Evolutionary conservation across 805 yeast species (phyloP), one percentile per base, ranked within the genome.

Genomic region (Wickerhamiella galacta): DNA sequence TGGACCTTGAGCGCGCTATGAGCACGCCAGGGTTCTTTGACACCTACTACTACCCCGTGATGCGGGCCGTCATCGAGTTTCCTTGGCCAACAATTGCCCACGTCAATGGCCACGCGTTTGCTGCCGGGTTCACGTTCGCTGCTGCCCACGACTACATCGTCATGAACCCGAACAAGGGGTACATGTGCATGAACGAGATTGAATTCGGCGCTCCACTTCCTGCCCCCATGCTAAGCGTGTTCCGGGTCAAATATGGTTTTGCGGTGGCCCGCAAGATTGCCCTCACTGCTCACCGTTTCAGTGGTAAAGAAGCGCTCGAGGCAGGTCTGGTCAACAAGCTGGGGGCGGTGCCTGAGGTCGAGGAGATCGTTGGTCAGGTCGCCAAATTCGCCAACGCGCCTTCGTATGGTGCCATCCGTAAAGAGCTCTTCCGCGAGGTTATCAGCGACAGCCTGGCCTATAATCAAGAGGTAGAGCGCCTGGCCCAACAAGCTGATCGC

Each of bases 241-340:
- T 56, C 42, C 39, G 48, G 23, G 46, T 39, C 34, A 48, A 53
- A 32, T 44, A 39, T 17, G 55, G 60, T 10, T 37, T 44, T n/a
- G 42, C 31, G 29, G 31, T 43, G 3, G 44, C 53, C 27, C 53
- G 51, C 25, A 45, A 46, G 36, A 48, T 52, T 28, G 49, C 49
- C 17, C 36, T 54, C 21, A 46, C 48, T 19, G 62, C 56, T 12
- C 51, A 52, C 24, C 39, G 62, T 20, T 57, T 52, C 41, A 30
- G 53, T 3, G 54, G 51, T 3, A 81, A 83, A 49, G 95, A 85
- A 46, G 93, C 96, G 0, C 63, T 85, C 37, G 82, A 85, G 54
- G 94, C 81, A 56, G 95, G 53, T 2, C 30, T 57, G 6, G 43
- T 57, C 28, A 53, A 57, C 27, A 49, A 47, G 1, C 38, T 44